Conservation (phyloP, 768 basidiomycete genomes). For the Galerina sulciceps region DNA sequence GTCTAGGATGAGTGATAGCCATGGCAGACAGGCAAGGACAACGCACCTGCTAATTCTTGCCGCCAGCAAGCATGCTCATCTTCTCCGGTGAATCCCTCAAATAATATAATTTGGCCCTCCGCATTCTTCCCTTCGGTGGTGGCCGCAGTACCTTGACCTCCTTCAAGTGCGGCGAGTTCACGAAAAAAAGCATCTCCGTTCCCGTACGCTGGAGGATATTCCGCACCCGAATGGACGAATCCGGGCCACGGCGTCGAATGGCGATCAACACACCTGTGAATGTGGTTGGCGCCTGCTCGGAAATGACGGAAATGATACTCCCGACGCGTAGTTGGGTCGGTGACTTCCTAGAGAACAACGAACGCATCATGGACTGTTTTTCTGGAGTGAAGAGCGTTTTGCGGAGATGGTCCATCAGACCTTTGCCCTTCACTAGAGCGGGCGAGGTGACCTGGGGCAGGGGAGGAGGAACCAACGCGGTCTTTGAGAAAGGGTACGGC, state of each 20-base stretch:
- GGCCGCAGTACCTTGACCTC: constrained; percentile 79
- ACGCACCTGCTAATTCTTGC: constrained; percentile 34
- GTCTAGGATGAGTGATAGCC: too few relatives aligned
- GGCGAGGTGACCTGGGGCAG: constrained; percentile 46
- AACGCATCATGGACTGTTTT: constrained; percentile 69
- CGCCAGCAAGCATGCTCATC: constrained; percentile 74
- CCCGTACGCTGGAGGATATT: constrained; percentile 92
- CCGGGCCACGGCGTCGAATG: constrained; percentile 80
- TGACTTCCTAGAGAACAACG: constrained; percentile 74
- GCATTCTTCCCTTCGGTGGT: constrained; percentile 65
- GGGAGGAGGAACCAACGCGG: constrained; percentile 57
- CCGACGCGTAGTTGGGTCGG: constrained; percentile 76
- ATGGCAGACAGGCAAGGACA: too few relatives aligned
- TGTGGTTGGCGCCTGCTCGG: constrained; percentile 74
- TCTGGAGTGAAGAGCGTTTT: constrained; percentile 67
- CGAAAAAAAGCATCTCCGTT: constrained; percentile 92
- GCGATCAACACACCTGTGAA: constrained; percentile 92
- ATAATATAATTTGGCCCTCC: constrained; percentile 83
- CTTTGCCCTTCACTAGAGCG: constrained; percentile 67
- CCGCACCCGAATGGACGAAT: constrained; percentile 87
- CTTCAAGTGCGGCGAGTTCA: constrained; percentile 85
- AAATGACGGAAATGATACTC: constrained; percentile 82
- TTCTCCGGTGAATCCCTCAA: constrained; percentile 82
- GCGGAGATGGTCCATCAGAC: constrained; percentile 76
- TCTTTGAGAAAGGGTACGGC: constrained; percentile 78